These are phyloP conservation scores for Scheffersomyces quercinus DNA, from an alignment of 1,139 yeast species.

Conservation along the genomic window DNA sequence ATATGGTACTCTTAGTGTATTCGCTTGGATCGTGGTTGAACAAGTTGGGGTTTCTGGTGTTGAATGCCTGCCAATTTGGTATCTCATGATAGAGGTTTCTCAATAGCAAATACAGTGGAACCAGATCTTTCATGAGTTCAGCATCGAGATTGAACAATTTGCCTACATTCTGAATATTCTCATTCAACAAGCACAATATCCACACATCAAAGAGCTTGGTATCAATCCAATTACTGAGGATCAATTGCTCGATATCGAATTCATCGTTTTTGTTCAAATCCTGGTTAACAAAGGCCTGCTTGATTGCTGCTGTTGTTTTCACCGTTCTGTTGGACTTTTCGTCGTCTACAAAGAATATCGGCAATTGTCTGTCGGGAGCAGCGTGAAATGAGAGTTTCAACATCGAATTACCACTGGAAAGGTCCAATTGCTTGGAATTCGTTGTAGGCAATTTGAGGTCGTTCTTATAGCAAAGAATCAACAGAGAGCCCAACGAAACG, in stretches of 20 bases:
- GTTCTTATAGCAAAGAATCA: conserved; percentile 37
- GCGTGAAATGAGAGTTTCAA: conserved; percentile 39
- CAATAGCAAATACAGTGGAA: conserved; percentile 2
- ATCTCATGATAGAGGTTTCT: conserved; percentile 9
- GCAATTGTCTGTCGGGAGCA: conserved; percentile 43
- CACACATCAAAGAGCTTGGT: conserved; percentile 42
- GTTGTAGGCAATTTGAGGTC: conserved; percentile 29
- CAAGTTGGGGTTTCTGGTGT: conserved; percentile 12
- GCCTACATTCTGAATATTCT: conserved; percentile 8
- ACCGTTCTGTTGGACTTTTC: conserved; percentile 23
- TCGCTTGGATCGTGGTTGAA: conserved; percentile 4
- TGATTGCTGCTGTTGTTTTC: conserved; percentile 20
- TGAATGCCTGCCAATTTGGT: conserved; percentile 13
- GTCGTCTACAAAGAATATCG: conserved; percentile 45
- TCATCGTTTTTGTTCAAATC: conserved; percentile 7
- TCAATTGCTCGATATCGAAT: conserved; percentile 13
- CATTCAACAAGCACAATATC: conserved; percentile 31
- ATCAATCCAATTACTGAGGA: conserved; percentile 37
- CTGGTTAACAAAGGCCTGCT: conserved; percentile 20
- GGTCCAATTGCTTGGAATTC: conserved; percentile 1
- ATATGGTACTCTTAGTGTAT: background rate
- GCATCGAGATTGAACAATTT: conserved; percentile 8
- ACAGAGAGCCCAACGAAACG: conserved; percentile 34
- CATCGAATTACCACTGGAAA: conserved; percentile 18
- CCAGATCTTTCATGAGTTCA: background rate